Evolutionary conservation across 2,329 filamentous ascomycete genomes (phyloP).

Genomic region (Magnaporthiopsis poae): DNA sequence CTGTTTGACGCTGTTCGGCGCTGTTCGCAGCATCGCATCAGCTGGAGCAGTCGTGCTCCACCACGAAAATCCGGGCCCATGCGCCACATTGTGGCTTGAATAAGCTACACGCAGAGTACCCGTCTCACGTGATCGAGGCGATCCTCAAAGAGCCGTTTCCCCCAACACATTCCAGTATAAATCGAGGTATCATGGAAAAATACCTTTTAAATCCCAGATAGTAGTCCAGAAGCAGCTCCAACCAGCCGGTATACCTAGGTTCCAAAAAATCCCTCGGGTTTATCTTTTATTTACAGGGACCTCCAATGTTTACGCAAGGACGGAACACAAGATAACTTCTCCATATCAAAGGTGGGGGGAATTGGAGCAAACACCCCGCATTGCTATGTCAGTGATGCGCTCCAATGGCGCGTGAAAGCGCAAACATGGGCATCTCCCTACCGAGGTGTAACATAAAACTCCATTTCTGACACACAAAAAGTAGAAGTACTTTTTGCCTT

Average conservation of each 20-base stretch:
- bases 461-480: not conserved
- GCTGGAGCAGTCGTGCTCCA: not conserved
- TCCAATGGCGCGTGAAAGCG: not conserved
- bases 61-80: not conserved
- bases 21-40: constrained; percentile 1
- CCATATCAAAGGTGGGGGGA: not conserved
- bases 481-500: not conserved
- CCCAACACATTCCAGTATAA: too few relatives aligned
- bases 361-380: not conserved
- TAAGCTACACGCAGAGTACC: not conserved
- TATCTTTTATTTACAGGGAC: too few relatives aligned
- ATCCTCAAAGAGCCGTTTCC: too few relatives aligned
- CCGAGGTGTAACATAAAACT: not conserved
- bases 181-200: too few relatives aligned
- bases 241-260: too few relatives aligned
- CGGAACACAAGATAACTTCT: not conserved
- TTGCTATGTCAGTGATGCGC: not conserved
- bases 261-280: too few relatives aligned
- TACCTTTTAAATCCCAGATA: too few relatives aligned
- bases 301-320: not conserved
- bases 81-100: not conserved
- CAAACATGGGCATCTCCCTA: not conserved
- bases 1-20: not conserved
- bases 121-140: not conserved
- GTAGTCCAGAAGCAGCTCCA: too few relatives aligned